Evolutionary conservation across 2,329 filamentous ascomycete genomes (phyloP).

Genomic region (Fusarium ramigenum): DNA sequence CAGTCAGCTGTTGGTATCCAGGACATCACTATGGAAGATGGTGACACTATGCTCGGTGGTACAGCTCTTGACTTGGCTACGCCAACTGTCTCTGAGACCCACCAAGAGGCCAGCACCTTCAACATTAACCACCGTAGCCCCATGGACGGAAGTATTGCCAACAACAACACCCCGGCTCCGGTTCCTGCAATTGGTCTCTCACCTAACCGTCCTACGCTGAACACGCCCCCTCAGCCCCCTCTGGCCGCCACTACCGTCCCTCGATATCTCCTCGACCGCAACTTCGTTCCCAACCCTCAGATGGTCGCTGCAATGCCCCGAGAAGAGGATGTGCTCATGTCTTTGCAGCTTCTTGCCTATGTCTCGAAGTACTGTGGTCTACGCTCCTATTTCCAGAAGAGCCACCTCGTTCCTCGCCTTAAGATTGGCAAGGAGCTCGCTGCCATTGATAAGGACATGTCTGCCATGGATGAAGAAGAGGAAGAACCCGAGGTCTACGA

Average conservation of each 20-base stretch:
- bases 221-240: constrained; percentile 78
- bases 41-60: constrained; percentile 80
- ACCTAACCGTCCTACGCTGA: constrained; percentile 74
- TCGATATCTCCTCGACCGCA: constrained; percentile 81
- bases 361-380: constrained; percentile 99
- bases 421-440: constrained; percentile 89
- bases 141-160: constrained; percentile 85
- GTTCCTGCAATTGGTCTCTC: constrained; percentile 78
- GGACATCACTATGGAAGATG: constrained; percentile 81
- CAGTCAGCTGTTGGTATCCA: constrained; percentile 86
- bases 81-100: constrained; percentile 81
- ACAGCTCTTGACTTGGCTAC: constrained; percentile 79
- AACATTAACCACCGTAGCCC: constrained; percentile 90
- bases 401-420: constrained; percentile 90
- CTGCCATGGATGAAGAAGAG: constrained; percentile 55
- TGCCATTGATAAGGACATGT: constrained; percentile 67
- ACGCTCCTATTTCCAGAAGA: constrained; percentile 92
- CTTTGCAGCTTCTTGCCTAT: constrained; percentile 93
- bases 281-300: constrained; percentile 73
- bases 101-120: constrained; percentile 86
- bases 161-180: constrained; percentile 71
- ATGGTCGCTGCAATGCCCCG: constrained; percentile 92
- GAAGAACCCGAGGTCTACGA: constrained; percentile 50
- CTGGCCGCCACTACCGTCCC: constrained; percentile 77
- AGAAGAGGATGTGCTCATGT: constrained; percentile 98